A percentile compares a stretch with the other conserved stretches of the same genome.
These are phyloP conservation scores for Pseudodiploospora longispora DNA, from an alignment of 2,329 filamentous ascomycete species.

Conservation along the genomic window DNA sequence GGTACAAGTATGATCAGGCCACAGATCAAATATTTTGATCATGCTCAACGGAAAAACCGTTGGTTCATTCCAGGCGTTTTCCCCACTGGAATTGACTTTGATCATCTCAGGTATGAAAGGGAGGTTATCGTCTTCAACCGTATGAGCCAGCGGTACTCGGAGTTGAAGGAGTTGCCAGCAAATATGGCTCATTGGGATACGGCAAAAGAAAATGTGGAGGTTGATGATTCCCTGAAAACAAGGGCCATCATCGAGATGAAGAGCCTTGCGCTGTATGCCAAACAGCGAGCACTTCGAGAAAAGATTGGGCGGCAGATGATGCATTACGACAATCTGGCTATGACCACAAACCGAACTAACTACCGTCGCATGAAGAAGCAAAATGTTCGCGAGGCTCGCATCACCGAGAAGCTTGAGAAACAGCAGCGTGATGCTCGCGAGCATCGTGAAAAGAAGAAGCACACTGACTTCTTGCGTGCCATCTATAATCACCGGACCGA, in stretches of 20 bases:
- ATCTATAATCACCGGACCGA: constrained; percentile 77
- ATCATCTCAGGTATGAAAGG: constrained; percentile 76
- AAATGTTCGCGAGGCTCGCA: constrained; percentile 85
- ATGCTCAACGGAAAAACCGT: constrained; percentile 66
- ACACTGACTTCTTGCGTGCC: constrained; percentile 81
- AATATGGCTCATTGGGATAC: constrained; percentile 86
- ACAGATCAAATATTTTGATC: constrained; percentile 70
- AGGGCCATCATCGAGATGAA: constrained; percentile 95
- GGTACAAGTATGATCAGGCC: constrained; percentile 43
- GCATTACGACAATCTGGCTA: constrained; percentile 89
- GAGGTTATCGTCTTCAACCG: constrained; percentile 86
- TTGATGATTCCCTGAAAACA: constrained; percentile 76
- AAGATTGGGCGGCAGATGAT: constrained; percentile 88
- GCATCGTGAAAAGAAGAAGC: constrained; percentile 95
- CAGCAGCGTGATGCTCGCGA: constrained; percentile 95
- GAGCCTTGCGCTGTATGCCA: constrained; percentile 76
- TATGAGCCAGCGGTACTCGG: constrained; percentile 74
- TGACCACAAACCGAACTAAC: constrained; percentile 87
- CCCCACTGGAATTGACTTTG: constrained; percentile 79
- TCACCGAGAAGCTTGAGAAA: constrained; percentile 98
- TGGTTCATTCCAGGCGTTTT: constrained; percentile 80
- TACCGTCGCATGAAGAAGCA: constrained; percentile 98
- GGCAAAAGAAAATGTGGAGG: constrained; percentile 55
- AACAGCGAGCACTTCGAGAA: constrained; percentile 78
- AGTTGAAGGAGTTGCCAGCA: constrained; percentile 74